phyloP scores from a whole-genome alignment of 768 basidiomycete genomes.

The Lactifluus subvellereus region DNA sequence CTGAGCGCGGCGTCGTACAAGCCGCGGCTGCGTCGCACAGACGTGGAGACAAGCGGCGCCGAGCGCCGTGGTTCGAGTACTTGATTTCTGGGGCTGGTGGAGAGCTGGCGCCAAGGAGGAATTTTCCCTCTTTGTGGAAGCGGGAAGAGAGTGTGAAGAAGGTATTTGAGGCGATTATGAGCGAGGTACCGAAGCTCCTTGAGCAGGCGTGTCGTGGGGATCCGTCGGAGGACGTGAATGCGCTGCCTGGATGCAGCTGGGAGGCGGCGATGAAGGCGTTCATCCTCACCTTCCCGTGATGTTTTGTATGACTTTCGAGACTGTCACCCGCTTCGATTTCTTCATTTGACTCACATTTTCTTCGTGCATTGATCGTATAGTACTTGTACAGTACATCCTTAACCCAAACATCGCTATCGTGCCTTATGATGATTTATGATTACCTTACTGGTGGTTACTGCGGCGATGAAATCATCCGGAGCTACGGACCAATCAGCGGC shows the following conservation, averaged over 20 bases:
- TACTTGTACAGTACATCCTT: slow-evolving; percentile 9
- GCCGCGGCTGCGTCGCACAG: slow-evolving; percentile 28
- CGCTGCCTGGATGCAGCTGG: slow-evolving; percentile 53
- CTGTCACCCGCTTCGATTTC: too few relatives aligned
- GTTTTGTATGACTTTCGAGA: too few relatives aligned
- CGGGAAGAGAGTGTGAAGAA: slow-evolving; percentile 26
- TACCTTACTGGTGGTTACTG: not conserved
- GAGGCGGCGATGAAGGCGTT: slow-evolving; percentile 51
- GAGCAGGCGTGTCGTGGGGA: slow-evolving; percentile 40
- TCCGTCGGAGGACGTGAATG: slow-evolving; percentile 31
- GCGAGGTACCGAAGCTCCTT: slow-evolving; percentile 30
- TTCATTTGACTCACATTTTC: not conserved
- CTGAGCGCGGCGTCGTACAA: slow-evolving; percentile 39
- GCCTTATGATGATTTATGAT: not conserved
- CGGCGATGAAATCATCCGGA: not conserved
- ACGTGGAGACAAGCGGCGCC: slow-evolving; percentile 2
- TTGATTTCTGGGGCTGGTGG: slow-evolving; percentile 9
- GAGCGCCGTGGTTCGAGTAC: slow-evolving; percentile 16
- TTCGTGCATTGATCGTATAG: not conserved
- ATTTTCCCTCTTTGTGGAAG: slow-evolving; percentile 18
- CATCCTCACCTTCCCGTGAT: slow-evolving; percentile 59
- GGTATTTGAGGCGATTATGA: slow-evolving; percentile 34
- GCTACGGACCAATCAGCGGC: slow-evolving; percentile 4
- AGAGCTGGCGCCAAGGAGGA: slow-evolving; percentile 2
- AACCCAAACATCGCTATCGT: slow-evolving; percentile 2